Evolutionary conservation across 1,284 basidiomycete species (phyloP), one percentile per base, ranked within the genome.

Genomic region (Cryptococcus sp.): DNA sequence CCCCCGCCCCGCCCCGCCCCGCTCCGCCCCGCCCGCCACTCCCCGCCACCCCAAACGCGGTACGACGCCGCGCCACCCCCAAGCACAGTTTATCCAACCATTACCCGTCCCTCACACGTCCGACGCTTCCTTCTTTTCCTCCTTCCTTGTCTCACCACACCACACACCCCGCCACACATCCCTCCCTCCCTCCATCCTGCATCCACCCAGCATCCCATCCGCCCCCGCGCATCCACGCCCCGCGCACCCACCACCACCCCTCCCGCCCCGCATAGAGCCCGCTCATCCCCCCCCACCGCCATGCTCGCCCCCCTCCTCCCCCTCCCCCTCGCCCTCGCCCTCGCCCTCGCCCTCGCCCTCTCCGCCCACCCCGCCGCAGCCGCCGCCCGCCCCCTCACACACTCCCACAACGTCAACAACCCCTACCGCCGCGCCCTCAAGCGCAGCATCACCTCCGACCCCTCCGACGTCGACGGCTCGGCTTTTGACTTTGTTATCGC

Each of bases 401-500:
- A 59, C 47, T 55, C 66, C 15, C 61, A 64, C 40, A 73, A 72
- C 54, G 21, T 60, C 13, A 44, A 65, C 48, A 62, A 77, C 57
- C 67, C 69, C 3, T 62, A 71, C 46, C 64, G 64, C 24, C 43
- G 53, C 21, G 54, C 63, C 16, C 57, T 71, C 46, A 62, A 60
- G 39, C 58, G 67, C 28, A 56, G 52, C 46, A 68, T 77, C 55
- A 74, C 72, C 23, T 53, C 55, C 46, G 62, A 71, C 44, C 60
- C 66, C 7, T 24, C 59, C 11, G 44, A 60, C 20, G 66, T 71
- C 33, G 53, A 60, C 50, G 69, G 66, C 21, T 52, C 62, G 28
- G 60, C 63, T 9, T 77, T 72, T 52, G 77, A 78, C 57, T 78
- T 77, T 55, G 62, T 78, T 53, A 74, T 78, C 54, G 76, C 71